Conservation (phyloP, 1,284 basidiomycete genomes). For the Apiotrichum laibachii region DNA sequence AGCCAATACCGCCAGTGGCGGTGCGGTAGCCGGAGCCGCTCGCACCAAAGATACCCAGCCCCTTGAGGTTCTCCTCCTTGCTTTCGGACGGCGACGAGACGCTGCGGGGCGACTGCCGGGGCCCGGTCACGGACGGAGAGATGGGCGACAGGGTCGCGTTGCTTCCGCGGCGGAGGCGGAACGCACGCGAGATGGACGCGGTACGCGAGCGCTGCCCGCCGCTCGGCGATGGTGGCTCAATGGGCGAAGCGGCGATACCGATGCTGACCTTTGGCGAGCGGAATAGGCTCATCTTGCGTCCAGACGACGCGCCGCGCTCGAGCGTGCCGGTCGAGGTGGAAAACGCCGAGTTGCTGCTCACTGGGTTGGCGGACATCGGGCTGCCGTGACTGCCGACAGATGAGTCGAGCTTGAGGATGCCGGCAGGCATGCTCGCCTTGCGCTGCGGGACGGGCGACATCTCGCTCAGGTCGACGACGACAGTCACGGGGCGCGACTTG, state of each 20-base stretch:
- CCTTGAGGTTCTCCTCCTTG: slow-evolving; percentile 12
- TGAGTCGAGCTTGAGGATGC: not conserved
- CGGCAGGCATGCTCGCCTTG: not conserved
- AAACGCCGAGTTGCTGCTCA: too few species aligned
- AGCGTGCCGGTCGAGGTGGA: too few species aligned
- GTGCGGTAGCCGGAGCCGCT: slow-evolving; percentile 15
- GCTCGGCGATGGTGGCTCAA: slow-evolving; percentile 2
- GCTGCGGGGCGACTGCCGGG: not conserved
- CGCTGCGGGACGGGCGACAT: not conserved
- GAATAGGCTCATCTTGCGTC: slow-evolving; percentile 14
- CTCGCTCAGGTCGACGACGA: not conserved
- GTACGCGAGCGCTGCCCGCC: slow-evolving; percentile 4
- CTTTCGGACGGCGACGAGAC: not conserved
- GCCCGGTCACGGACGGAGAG: not conserved
- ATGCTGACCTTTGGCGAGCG: slow-evolving; percentile 3
- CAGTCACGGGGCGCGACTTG: too few species aligned
- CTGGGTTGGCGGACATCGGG: too few species aligned
- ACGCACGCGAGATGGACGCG: slow-evolving; percentile 11
- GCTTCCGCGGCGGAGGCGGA: slow-evolving; percentile 14
- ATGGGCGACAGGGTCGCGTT: slow-evolving; percentile 5
- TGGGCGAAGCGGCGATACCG: not conserved
- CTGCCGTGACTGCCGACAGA: too few species aligned
- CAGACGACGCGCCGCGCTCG: too few species aligned
- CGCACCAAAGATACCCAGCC: slow-evolving; percentile 10
- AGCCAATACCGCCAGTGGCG: slow-evolving; percentile 19